Base-by-base conservation (phyloP, 2,329 filamentous ascomycete genomes). In the Ophioceras dolichostomum region DNA sequence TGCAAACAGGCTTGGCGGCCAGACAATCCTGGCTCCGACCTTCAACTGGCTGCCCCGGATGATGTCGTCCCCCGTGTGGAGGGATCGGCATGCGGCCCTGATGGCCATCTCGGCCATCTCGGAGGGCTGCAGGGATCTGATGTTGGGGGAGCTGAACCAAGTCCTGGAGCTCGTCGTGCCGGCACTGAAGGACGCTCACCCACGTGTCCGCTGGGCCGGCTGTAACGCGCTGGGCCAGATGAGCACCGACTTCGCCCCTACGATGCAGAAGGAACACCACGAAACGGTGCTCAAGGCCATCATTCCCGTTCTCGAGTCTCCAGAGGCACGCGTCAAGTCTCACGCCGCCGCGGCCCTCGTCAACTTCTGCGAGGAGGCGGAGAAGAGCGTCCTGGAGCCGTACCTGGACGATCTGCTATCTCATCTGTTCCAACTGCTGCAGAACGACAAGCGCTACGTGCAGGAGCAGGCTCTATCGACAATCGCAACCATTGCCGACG, bases 31-130 rank as follows among this genome's bases (percentile, higher is more conserved):
- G 16, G 84, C 84, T 21, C 88, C 88, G 1, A 96, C 89, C 1
- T 98, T 96, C 62, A 82, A 83, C 57, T 98, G 91, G 91, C 76
- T 98, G 28, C 91, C 91, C 9, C 76, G 87, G 45, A 98, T 98
- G 91, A 93, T 96, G 79, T 85, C 80, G 38, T 96, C 91, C 2
- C 81, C 84, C 49, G 77, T 86, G 21, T 98, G 91, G 91, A 79
- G 85, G 52, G 91, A 98, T 58, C 78, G 89, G 43, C 91, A 98
- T 58, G 91, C 91, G 22, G 91, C 91, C 33, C 73, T 98, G 37
- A 98, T 98, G 91, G 91, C 91, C 18, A 95, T 98, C 43, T 96
- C 89, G 3, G 91, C 91, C 46, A 98, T 98, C 45, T 96, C 91
- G 1, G 91, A 98, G 60, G 91, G 91, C 27, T 98, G 91, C 55